Evolutionary conservation across 1,284 basidiomycete genomes (phyloP).

Genomic region (Apiotrichum montevideense): DNA sequence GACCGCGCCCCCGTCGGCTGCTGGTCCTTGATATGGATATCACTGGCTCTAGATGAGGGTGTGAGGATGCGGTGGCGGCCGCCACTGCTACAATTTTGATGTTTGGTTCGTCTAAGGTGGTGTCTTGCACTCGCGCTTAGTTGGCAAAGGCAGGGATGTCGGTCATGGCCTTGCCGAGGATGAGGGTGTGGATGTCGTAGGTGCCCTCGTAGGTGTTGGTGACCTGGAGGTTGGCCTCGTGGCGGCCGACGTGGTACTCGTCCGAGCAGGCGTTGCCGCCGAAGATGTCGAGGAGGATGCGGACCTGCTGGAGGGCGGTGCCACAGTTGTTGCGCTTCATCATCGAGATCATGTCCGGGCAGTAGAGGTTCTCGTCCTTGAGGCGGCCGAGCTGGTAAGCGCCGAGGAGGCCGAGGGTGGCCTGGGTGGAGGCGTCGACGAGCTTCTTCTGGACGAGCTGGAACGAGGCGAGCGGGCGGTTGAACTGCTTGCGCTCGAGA

Average conservation of each 20-base stretch:
- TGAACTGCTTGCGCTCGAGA: constrained; percentile 78
- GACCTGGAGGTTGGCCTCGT: constrained; percentile 85
- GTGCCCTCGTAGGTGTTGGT: constrained; percentile 86
- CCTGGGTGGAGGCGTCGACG: constrained; percentile 82
- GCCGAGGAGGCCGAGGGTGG: constrained; percentile 70
- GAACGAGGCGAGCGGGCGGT: constrained; percentile 83
- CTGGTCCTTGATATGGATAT: not conserved
- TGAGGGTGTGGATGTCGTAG: constrained; percentile 48
- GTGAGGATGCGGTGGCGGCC: too few relatives aligned
- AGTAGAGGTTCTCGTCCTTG: constrained; percentile 71
- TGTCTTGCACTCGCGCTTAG: not conserved
- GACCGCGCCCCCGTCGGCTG: not conserved
- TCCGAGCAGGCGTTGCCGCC: constrained; percentile 87
- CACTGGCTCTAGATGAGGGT: not conserved
- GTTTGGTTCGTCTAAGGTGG: not conserved
- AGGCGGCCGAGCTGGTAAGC: constrained; percentile 74
- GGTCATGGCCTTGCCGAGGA: constrained; percentile 85
- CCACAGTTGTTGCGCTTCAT: constrained; percentile 95
- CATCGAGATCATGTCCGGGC: constrained; percentile 89
- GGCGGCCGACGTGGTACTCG: constrained; percentile 82
- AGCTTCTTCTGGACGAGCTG: constrained; percentile 96
- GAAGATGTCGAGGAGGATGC: constrained; percentile 75
- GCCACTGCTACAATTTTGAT: not conserved
- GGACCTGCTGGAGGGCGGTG: constrained; percentile 76
- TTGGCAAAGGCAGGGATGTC: constrained; percentile 50